Evolutionary conservation across 2,329 filamentous ascomycete species (phyloP), one percentile per base, ranked within the genome.

Genomic region (Penicillium sp.): DNA sequence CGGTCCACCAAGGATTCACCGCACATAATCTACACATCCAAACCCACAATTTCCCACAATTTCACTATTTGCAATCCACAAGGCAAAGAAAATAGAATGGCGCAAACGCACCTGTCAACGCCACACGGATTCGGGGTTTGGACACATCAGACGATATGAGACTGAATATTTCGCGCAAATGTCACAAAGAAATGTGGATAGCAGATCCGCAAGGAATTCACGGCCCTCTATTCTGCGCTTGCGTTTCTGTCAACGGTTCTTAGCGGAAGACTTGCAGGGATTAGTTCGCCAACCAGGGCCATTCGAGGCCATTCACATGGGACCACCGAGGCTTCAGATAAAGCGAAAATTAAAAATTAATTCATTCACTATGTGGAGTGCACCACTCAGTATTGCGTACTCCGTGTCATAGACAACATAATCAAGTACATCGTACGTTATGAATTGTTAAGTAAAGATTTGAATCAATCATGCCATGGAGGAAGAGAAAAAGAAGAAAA

Each of bases 91-190:
- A 36, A 43, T 19, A 36, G 27, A 47, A 59, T 60, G n/a, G 21
- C 36, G 5, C 39, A 53, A 57, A 43, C 43, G 27, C 23, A 38
- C 39, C 19, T 44, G 40, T 25, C 33, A 34, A 43, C 56, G 57
- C 59, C 59, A 60, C 57, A 19, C 36, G 47, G 27, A 57, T 54
- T 61, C 39, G 40, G 46, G 31, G 44, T 52, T 57, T 63, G 41
- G 60, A 63, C 53, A 59, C 40, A 54, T 61, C 62, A 49, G 55
- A 50, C 38, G 11, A 51, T 52, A 47, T 53, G 57, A 52, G 43
- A 50, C 23, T 46, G 36, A 25, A 27, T 13, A 46, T 38, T 38
- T 55, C 21, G 45, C 8, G 15, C 29, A 52, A 52, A 38, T 47
- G 45, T 50, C 38, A 57, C 56, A 55, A 55, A 55, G 46, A 58